These are phyloP conservation scores for Skeletonema marinoi DNA, from an alignment of 108 stramenopile species.

Conservation along the genomic window DNA sequence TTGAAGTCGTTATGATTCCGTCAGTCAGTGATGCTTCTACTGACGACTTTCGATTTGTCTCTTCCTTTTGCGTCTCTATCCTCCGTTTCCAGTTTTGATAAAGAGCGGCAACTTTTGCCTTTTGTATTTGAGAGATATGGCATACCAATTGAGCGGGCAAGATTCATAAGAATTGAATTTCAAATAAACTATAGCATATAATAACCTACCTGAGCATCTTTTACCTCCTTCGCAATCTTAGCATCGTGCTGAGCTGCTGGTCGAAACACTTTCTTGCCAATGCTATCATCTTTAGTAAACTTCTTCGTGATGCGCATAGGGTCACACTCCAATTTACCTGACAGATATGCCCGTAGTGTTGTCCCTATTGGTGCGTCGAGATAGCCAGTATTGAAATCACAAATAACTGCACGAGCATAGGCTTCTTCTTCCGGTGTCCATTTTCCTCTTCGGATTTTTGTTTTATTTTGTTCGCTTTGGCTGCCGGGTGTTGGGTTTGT, in stretches of 20 bases:
- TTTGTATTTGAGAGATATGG: conserved; percentile 8
- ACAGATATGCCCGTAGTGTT: conserved; percentile 92
- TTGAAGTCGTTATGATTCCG: background rate
- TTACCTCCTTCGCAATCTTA: conserved; percentile 60
- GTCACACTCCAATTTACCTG: conserved; percentile 96
- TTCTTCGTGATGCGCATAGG: conserved; percentile 99
- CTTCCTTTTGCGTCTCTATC: conserved; percentile 78
- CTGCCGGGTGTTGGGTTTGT: background rate
- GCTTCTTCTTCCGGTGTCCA: conserved; percentile 96
- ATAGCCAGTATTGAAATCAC: conserved; percentile 92
- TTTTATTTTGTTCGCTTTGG: background rate
- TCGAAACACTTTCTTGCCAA: conserved; percentile 92
- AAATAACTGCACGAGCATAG: conserved; percentile 91
- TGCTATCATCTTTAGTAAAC: conserved; percentile 93
- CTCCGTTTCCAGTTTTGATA: conserved; percentile 74
- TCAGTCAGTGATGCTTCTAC: conserved; percentile 50
- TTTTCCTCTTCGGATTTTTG: conserved; percentile 84
- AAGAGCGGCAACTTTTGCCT: conserved; percentile 73
- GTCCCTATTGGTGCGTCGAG: conserved; percentile 95
- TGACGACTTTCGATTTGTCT: conserved; percentile 69
- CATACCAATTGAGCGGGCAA: background rate
- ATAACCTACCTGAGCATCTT: conserved; percentile 70
- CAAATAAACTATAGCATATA: no score
- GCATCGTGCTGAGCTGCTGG: conserved; percentile 61
- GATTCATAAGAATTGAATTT: no score